These are phyloP conservation scores for Eucalyptus polyanthemos DNA, from an alignment of 345 rosid species.

Conservation along the genomic window DNA sequence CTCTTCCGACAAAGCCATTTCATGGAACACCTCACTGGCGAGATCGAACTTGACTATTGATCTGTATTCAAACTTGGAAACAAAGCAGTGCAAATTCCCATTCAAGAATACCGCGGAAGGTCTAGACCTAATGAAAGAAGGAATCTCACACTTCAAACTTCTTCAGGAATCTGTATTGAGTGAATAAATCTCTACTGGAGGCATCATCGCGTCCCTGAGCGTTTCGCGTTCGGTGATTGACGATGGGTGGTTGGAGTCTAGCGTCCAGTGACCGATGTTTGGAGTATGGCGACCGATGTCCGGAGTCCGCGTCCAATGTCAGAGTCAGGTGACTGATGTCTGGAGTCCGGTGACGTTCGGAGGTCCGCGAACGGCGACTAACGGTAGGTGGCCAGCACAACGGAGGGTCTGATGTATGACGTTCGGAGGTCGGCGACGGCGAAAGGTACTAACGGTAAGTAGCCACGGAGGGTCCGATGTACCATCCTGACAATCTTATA, in stretches of 20 bases:
- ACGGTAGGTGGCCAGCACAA: too few species aligned
- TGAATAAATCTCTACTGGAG: background rate
- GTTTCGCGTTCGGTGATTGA: too few species aligned
- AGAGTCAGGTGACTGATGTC: too few species aligned
- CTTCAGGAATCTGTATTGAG: background rate
- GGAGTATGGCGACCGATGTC: too few species aligned
- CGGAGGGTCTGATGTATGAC: too few species aligned
- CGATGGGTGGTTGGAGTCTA: fast-evolving
- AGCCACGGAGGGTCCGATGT: too few species aligned
- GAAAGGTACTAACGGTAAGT: too few species aligned
- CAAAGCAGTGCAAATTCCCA: background rate
- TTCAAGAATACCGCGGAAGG: background rate
- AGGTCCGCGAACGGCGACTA: too few species aligned
- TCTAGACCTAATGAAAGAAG: fast-evolving
- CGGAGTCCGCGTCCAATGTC: fast-evolving
- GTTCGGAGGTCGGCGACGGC: too few species aligned
- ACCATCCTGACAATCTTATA: too few species aligned
- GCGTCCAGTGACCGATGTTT: fast-evolving
- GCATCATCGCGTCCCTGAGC: fast-evolving
- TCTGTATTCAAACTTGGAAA: fast-evolving
- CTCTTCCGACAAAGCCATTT: background rate
- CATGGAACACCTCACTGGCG: background rate
- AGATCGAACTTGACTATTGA: background rate
- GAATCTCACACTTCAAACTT: background rate
- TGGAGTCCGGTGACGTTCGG: too few species aligned